Evolutionary conservation across 768 basidiomycete species (phyloP).

Genomic region (Psilocybe cyanescens): DNA sequence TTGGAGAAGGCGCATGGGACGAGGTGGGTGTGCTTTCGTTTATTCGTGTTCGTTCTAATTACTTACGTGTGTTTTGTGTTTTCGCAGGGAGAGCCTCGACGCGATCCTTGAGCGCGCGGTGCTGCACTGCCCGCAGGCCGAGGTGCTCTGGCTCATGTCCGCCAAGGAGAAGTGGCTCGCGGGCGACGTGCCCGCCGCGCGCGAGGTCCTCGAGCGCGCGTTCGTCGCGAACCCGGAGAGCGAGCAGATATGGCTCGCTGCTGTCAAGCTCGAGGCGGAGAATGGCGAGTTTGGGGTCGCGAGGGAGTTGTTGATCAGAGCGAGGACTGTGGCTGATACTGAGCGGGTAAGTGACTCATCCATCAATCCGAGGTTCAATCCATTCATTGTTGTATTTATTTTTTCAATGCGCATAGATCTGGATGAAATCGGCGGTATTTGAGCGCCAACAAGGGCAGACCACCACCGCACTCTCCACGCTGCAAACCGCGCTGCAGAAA

Average conservation of each 20-base stretch:
- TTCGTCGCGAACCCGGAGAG: conserved; percentile 96
- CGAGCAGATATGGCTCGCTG: conserved; percentile 97
- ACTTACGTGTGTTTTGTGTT: conserved; percentile 31
- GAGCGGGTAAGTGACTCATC: conserved; percentile 66
- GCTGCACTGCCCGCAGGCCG: conserved; percentile 91
- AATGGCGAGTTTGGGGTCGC: conserved; percentile 91
- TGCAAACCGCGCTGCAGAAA: conserved; percentile 74
- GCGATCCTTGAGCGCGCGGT: conserved; percentile 84
- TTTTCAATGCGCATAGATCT: conserved; percentile 62
- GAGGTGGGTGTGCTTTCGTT: conserved; percentile 43
- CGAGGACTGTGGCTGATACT: conserved; percentile 89
- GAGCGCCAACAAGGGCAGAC: conserved; percentile 87
- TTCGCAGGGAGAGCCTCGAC: conserved; percentile 64
- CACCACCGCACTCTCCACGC: conserved; percentile 73
- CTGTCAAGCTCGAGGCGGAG: conserved; percentile 95
- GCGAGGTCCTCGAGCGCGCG: conserved; percentile 84
- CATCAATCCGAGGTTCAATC: background rate
- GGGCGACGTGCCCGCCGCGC: conserved; percentile 90
- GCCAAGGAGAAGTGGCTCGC: conserved; percentile 96
- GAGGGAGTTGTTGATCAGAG: conserved; percentile 83
- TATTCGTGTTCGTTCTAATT: background rate
- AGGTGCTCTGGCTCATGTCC: conserved; percentile 96
- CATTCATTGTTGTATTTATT: background rate
- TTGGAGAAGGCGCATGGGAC: conserved; percentile 92
- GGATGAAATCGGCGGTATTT: conserved; percentile 99